Base-by-base conservation (phyloP, 306 rosid species). In the Macrotyloma uniflorum region DNA sequence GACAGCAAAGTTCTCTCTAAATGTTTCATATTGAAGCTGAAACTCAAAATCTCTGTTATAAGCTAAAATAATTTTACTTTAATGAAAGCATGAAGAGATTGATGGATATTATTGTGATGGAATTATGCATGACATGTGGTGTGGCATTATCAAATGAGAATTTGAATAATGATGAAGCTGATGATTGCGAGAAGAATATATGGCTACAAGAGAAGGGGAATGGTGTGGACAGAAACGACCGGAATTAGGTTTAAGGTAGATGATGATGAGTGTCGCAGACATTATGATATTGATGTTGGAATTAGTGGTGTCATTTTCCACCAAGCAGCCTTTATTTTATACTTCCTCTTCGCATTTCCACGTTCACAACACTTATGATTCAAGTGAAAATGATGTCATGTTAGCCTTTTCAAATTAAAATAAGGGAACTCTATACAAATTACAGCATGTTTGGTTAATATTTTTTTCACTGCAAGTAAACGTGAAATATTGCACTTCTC, bases 251-350 rank as follows among this genome's bases (percentile, higher is more conserved):
- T 72, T 47, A 20, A 24, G 35, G 32, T 28, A 19, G 20, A 59
- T 24, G 19, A 59, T 24, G 19, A 19, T 58, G 74, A 51, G 15
- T 46, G 43, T 66, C 30, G 59, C 70, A 46, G 57, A 58, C 32
- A 57, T 22, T 18, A 46, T 46, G 51, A 72, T 63, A 45, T 26
- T 9, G 81, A 53, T 68, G 68, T 78, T 43, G 70, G 38, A 55
- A 28, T 14, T 67, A 72, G 78, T 18, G 78, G 67, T 51, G 58
- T 49, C 83, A 71, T 62, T 72, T 80, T 72, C 67, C 11, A 64
- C 28, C 54, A 30, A 43, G 12, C 12, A 40, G 9, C 9, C 9
- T 9, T 47, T 20, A 4, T 28, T 8, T 22, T 5, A 47, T 14
- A 47, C 4, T 47, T 9, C 33, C 8, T 5, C 14, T 15, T 30